Evolutionary conservation across 768 basidiomycete species (phyloP), one percentile per base, ranked within the genome.

Genomic region (Nidularia pulvinata): DNA sequence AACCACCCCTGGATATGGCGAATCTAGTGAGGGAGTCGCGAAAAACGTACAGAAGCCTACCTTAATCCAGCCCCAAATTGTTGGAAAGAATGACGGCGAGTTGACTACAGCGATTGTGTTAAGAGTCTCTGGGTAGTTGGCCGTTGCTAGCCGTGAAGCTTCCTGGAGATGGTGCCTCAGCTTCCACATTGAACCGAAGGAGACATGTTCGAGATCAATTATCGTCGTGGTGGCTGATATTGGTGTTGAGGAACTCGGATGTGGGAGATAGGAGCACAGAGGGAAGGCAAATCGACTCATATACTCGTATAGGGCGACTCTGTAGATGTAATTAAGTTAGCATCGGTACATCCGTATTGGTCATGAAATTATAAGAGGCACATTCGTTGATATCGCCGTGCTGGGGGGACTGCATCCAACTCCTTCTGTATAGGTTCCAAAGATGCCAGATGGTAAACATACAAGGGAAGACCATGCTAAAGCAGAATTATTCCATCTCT

Each of bases 21-120:
- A 11, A 16, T 7, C 32, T 22, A 32, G 11, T 34, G n/a, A 19
- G 10, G 7, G 9, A 14, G 14, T 44, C 30, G 3, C 16, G 22
- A n/a, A 3, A 14, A 4, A 13, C 33, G 14, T 46, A 25, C 22
- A 43, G 10, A 16, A 19, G 48, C 70, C 39, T 54, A 84, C 87
- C 75, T 89, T 91, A 64, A 93, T 77, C 91, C 91, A 93, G 33
- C 78, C 79, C 91, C 91, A 94, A 7, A 93, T 74, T 1, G 86
- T 89, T 2, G 87, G 82, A 67, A 94, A 94, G 75, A 92, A 94
- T 0, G 83, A 74, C 0, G 93, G 92, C 0, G 90, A 85, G 58
- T 93, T 93, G 51, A 94, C 84, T 51, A 94, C 69, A 9, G 77
- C 85, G 59, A 87, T 81, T 35, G 79, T 77, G 59, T 79, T 72